phyloP scores from a whole-genome alignment of 2,329 filamentous ascomycete species.

The Talaromyces sp. region DNA sequence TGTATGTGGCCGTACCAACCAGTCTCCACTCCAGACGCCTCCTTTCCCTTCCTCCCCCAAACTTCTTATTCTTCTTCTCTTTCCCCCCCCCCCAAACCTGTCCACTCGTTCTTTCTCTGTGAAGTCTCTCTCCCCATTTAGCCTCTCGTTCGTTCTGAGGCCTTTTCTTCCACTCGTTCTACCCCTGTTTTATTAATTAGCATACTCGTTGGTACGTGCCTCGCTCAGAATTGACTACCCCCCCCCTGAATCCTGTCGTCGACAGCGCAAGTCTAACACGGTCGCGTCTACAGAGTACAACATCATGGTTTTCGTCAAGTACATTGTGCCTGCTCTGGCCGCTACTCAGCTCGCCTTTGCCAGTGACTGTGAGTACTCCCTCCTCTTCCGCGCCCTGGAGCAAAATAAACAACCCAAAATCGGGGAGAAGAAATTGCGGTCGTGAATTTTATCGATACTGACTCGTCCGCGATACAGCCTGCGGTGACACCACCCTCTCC shows the following conservation, averaged over 20 bases:
- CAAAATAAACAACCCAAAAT: not conserved
- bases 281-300: conserved; percentile 8
- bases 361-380: conserved; percentile 31
- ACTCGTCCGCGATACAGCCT: not conserved
- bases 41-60: conserved; percentile 33
- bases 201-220: conserved; percentile 27
- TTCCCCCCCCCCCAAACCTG: conserved; percentile 26
- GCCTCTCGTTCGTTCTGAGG: conserved; percentile 31
- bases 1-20: conserved; percentile 13
- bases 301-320: conserved; percentile 57
- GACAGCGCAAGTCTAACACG: conserved; percentile 8
- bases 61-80: conserved; percentile 40
- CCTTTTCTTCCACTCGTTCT: conserved; percentile 38
- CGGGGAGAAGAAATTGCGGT: not conserved
- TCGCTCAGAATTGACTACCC: too few species aligned
- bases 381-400: too few species aligned
- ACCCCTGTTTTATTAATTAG: conserved; percentile 24
- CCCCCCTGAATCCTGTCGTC: conserved; percentile 12
- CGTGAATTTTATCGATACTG: not conserved
- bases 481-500: conserved; percentile 49
- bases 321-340: conserved; percentile 60
- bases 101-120: conserved; percentile 33
- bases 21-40: conserved; percentile 33
- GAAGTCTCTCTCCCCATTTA: conserved; percentile 11
- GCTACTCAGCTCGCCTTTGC: conserved; percentile 56